A percentile compares a stretch with the other conserved stretches of the same genome.
Evolutionary conservation across 352 stramenopile genomes (phyloP).

Genomic region (Albugo laibachii): DNA sequence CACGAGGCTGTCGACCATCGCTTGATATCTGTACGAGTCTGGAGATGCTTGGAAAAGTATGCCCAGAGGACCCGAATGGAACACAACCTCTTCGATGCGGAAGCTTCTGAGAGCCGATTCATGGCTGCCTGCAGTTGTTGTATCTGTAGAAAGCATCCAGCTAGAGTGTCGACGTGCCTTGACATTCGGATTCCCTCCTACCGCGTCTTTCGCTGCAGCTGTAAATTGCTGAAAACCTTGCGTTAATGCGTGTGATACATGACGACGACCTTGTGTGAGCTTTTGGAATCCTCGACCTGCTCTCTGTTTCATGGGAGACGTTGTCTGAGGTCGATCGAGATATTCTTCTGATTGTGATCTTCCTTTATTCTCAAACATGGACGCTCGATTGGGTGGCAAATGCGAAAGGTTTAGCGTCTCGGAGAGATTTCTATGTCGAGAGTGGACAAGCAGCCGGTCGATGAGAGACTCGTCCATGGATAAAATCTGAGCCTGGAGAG

Average conservation of each 20-base stretch:
- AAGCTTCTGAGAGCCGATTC: no score
- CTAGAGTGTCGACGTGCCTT: no score
- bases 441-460: constrained; percentile 48
- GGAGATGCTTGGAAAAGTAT: constrained; percentile 62
- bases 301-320: no score
- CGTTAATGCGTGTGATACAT: constrained; percentile 15
- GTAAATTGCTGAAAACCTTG: constrained; percentile 46
- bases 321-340: no score
- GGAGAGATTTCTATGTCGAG: background rate
- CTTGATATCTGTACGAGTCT: constrained; percentile 39
- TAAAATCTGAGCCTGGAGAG: constrained; percentile 46
- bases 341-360: no score
- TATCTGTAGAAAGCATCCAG: no score
- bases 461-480: constrained; percentile 37
- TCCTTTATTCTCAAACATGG: no score
- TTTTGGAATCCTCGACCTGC: background rate
- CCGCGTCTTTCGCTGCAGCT: constrained; percentile 41
- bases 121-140: no score
- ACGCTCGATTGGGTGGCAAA: no score
- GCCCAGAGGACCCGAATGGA: constrained; percentile 44
- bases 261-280: constrained; percentile 1
- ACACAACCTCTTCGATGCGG: constrained; percentile 14
- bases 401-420: no score
- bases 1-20: constrained; percentile 64
- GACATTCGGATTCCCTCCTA: constrained; percentile 13